These are phyloP conservation scores for Umbelopsis sp. DNA, from an alignment of 371 early-diverging fungal species.

Conservation along the genomic window DNA sequence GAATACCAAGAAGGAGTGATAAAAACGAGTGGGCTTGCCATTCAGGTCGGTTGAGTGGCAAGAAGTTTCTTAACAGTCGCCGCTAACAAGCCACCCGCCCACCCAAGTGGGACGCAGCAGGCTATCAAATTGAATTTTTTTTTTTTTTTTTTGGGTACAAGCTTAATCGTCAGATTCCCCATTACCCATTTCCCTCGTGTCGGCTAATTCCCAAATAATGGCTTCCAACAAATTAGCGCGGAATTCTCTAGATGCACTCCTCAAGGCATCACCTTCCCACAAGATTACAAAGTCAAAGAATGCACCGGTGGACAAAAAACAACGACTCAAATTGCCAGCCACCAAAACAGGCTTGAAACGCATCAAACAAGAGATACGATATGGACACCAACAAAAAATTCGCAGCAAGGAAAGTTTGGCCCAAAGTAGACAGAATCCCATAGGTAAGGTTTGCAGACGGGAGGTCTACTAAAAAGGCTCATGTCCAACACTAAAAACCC, in stretches of 20 bases:
- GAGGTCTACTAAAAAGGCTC: too few relatives aligned
- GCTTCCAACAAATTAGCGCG: slow-evolving; percentile 3
- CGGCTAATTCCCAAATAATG: background rate
- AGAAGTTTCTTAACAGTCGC: too few relatives aligned
- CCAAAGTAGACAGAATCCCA: slow-evolving; percentile 50
- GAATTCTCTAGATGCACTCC: slow-evolving; percentile 3
- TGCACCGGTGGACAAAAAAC: background rate
- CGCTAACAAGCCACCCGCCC: too few relatives aligned
- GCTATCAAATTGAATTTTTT: too few relatives aligned
- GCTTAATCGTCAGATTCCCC: too few relatives aligned
- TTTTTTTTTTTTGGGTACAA: too few relatives aligned
- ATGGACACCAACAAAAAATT: slow-evolving; percentile 51
- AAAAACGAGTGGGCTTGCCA: too few relatives aligned
- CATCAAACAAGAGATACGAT: slow-evolving; percentile 60
- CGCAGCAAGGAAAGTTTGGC: slow-evolving; percentile 35
- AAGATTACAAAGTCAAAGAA: background rate
- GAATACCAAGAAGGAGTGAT: too few relatives aligned
- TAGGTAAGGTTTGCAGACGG: slow-evolving; percentile 37
- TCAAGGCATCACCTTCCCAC: background rate
- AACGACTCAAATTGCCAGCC: slow-evolving; percentile 39
- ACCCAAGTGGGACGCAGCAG: too few relatives aligned
- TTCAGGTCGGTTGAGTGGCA: too few relatives aligned
- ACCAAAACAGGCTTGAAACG: slow-evolving; percentile 64
- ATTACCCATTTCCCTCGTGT: too few relatives aligned
- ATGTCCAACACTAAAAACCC: background rate